Conservation (phyloP, 208 protist species). For the Crithidia sp. region DNA sequence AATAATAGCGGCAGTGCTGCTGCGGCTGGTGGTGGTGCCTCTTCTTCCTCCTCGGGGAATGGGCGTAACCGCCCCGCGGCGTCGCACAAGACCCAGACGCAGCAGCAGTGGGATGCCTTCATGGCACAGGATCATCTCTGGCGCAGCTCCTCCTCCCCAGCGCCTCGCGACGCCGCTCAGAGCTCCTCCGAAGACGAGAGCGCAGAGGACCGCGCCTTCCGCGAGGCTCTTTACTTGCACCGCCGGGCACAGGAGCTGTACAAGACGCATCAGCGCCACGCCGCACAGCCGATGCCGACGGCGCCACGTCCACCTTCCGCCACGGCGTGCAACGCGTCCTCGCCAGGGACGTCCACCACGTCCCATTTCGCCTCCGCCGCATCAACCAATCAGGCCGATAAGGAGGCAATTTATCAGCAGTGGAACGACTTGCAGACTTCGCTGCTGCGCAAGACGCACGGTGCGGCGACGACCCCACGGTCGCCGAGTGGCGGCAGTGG, state of each 20-base stretch:
- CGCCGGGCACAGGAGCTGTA: slow-evolving; percentile 28
- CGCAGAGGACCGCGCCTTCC: slow-evolving; percentile 20
- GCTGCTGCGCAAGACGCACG: not conserved
- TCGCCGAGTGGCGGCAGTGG: too few species aligned
- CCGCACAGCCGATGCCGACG: not conserved
- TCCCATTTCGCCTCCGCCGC: slow-evolving; percentile 3
- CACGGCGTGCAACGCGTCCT: not conserved
- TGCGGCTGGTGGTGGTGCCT: too few species aligned
- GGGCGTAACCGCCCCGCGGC: too few species aligned
- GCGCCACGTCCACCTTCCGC: not conserved
- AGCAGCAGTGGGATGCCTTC: slow-evolving; percentile 22
- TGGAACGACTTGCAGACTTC: slow-evolving; percentile 12
- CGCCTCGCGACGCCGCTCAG: not conserved
- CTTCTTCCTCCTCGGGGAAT: too few species aligned
- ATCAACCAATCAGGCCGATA: not conserved
- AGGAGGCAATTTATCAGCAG: slow-evolving; percentile 4
- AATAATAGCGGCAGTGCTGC: not conserved
- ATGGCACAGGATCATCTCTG: slow-evolving; percentile 22
- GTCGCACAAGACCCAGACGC: not conserved
- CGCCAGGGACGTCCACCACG: not conserved
- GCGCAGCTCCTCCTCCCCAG: not conserved
- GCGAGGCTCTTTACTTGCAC: slow-evolving; percentile 30
- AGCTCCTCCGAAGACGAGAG: slow-evolving; percentile 10
- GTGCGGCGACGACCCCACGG: not conserved
- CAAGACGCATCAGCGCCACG: not conserved